phyloP scores from a whole-genome alignment of 495 filamentous ascomycete species.

The Achaetomiella virescens region DNA sequence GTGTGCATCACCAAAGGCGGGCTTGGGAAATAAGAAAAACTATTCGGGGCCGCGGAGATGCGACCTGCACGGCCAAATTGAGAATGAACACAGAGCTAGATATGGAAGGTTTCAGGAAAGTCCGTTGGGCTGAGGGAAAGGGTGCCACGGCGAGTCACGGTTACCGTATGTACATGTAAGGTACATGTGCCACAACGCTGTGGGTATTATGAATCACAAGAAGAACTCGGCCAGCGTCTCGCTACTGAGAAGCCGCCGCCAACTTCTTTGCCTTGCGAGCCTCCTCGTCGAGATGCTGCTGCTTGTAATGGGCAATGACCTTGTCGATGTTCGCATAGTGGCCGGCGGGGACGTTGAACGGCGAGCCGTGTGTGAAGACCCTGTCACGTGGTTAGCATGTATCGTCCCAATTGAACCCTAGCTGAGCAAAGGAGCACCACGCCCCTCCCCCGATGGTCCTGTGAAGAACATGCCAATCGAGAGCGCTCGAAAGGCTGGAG shows the following conservation, averaged over 20 bases:
- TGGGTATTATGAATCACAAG: conserved; percentile 7
- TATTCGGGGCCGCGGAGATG: neutral
- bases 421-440: neutral
- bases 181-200: conserved; percentile 22
- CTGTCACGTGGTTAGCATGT: conserved; percentile 32
- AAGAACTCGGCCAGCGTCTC: conserved; percentile 3
- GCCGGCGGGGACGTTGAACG: conserved; percentile 42
- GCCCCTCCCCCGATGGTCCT: neutral
- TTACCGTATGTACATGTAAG: conserved; percentile 15
- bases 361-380: conserved; percentile 37
- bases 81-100: neutral
- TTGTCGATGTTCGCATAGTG: conserved; percentile 38
- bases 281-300: conserved; percentile 41
- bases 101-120: conserved; percentile 7
- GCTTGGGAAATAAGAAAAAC: too few relatives aligned
- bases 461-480: neutral
- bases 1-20: conserved; percentile 5
- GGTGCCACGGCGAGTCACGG: conserved; percentile 1
- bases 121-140: conserved; percentile 1
- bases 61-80: neutral
- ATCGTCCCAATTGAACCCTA: conserved; percentile 11
- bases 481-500: neutral
- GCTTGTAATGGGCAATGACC: conserved; percentile 43
- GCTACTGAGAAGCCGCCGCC: conserved; percentile 22
- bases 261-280: conserved; percentile 42